Conservation (phyloP, 805 yeast species). For the Schizosaccharomyces octosporus region DNA sequence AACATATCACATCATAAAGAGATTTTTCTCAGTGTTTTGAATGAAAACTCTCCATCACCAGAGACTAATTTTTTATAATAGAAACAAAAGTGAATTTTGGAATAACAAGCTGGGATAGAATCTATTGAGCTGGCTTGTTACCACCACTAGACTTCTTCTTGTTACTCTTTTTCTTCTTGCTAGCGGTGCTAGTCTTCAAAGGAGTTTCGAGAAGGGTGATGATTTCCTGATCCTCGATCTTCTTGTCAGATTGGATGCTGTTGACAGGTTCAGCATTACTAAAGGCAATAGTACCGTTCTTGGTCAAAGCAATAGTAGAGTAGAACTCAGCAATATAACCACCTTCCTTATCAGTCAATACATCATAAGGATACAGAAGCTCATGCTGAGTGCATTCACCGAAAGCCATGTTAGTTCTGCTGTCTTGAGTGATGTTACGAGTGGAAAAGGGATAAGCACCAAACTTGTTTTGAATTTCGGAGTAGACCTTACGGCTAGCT, state of each 20-base stretch:
- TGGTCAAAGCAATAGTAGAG: constrained; percentile 52
- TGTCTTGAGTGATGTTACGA: constrained; percentile 39
- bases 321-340: constrained; percentile 45
- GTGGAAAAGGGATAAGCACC: constrained; percentile 47
- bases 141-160: constrained; percentile 4
- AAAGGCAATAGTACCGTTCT: constrained; percentile 42
- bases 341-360: constrained; percentile 37
- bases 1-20: no score
- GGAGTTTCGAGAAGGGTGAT: constrained; percentile 24
- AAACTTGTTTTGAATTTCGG: constrained; percentile 42
- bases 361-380: constrained; percentile 42
- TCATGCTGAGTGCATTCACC: constrained; percentile 47
- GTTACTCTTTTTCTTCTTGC: constrained; percentile 19
- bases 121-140: background rate
- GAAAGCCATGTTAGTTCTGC: constrained; percentile 49
- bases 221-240: constrained; percentile 26
- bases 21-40: no score
- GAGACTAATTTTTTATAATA: no score
- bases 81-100: no score
- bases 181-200: constrained; percentile 20
- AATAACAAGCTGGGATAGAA: no score
- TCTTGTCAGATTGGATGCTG: constrained; percentile 31
- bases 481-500: constrained; percentile 39
- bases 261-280: constrained; percentile 24
- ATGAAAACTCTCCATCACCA: no score